These are phyloP conservation scores for Coniella lustricola DNA, from an alignment of 2,329 filamentous ascomycete species.

Conservation along the genomic window DNA sequence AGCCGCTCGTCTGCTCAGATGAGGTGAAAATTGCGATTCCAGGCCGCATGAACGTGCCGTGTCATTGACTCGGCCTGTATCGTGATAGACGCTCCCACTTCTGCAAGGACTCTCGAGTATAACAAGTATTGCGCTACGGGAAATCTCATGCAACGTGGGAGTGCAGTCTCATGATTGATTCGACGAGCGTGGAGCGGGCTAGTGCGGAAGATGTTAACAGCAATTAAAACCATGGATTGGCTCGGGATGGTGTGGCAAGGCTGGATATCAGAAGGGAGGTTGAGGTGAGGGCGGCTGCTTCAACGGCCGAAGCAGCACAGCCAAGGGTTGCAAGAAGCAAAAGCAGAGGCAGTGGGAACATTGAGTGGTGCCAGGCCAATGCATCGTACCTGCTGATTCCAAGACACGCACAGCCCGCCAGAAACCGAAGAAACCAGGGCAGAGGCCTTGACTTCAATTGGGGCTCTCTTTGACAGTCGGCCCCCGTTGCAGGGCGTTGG, in stretches of 20 bases:
- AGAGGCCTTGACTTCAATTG: neutral
- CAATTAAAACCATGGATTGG: neutral
- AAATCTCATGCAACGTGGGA: constrained; percentile 11
- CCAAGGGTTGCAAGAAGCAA: constrained; percentile 2
- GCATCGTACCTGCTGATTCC: constrained; percentile 13
- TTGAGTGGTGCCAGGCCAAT: constrained; percentile 11
- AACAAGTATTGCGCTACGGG: neutral
- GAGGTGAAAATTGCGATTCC: neutral
- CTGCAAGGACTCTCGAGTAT: neutral
- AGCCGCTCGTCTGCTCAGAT: neutral
- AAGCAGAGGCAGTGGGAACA: constrained; percentile 1
- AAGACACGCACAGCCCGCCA: neutral
- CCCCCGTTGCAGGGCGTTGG: neutral
- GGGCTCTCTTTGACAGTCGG: neutral
- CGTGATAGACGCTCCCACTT: neutral
- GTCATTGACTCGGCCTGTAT: neutral
- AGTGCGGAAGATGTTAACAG: constrained; percentile 1
- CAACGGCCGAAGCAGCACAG: neutral
- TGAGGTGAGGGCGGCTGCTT: constrained; percentile 3
- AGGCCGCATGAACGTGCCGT: neutral
- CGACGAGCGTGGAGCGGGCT: constrained; percentile 6
- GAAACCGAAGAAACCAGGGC: constrained; percentile 3
- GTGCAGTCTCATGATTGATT: constrained; percentile 10
- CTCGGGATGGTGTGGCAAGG: constrained; percentile 4
- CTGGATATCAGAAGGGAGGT: constrained; percentile 2